Evolutionary conservation across 1,284 basidiomycete genomes (phyloP), one percentile per base, ranked within the genome.

Genomic region (Hypsizygus ulmarius): DNA sequence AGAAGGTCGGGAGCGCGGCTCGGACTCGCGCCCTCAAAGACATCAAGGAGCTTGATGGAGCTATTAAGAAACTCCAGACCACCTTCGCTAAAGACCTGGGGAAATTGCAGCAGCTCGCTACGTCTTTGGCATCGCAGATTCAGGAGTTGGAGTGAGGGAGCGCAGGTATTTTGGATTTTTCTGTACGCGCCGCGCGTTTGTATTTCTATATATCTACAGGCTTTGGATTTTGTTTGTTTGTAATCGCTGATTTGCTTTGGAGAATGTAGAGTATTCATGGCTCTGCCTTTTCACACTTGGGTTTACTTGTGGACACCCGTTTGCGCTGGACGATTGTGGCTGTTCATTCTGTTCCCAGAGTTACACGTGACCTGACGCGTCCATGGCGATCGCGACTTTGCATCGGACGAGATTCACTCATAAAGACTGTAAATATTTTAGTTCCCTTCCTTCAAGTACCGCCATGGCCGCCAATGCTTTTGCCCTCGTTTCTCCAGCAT

Each of bases 401-500:
- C 39, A 49, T 49, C 46, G 49, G 30, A 16, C 8, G 0, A 16
- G 14, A 11, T 32, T 29, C 35, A 7, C 14, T 10, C 9, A 37
- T 19, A 37, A 16, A 37, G 9, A 9, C 9, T 10, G 9, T 25
- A 32, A 25, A 36, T n/a, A 37, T 10, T 25, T 6, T 16, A n/a
- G 14, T n/a, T 39, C 15, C 33, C 18, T 25, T 15, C 18, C 21
- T 14, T 12, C 32, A 3, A 19, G 33, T 14, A 16, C 43, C 38
- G 49, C 32, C 39, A 63, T 62, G 60, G 33, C 53, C 27, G 54
- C 59, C 8, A 64, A 57, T 35, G 74, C 72, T 1, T 79, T 79
- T 53, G 59, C 75, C 55, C 68, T 81, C 44, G 64, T 80, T 28
- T 62, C 71, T 15, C 69, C 70, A 15, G 72, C 77, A 0, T 77